phyloP scores from a whole-genome alignment of 176 grass and related monocot species.

The Triticum urartu region DNA sequence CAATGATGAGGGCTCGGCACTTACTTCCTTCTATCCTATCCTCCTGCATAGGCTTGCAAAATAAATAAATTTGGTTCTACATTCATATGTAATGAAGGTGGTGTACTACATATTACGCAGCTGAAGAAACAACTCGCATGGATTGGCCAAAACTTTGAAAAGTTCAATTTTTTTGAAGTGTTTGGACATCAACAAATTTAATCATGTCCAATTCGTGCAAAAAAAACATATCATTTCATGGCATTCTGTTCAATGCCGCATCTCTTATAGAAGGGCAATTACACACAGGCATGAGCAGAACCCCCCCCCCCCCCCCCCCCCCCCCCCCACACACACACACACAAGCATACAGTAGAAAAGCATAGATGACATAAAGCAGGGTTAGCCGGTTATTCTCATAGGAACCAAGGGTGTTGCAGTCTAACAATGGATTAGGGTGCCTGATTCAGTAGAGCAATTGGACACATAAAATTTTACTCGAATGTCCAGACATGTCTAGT shows the following conservation, averaged over 20 bases:
- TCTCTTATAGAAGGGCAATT: neutral
- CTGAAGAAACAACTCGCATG: slow-evolving; percentile 23
- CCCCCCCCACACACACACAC: neutral
- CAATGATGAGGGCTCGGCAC: neutral
- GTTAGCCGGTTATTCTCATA: neutral
- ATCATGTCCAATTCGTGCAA: neutral
- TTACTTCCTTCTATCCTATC: neutral
- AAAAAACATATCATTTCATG: neutral
- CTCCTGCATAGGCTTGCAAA: neutral
- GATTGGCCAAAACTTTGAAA: neutral
- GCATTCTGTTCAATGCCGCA: neutral
- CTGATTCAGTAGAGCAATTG: neutral
- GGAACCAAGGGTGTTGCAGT: too few relatives aligned
- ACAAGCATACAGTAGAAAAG: neutral
- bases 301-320: too few relatives aligned
- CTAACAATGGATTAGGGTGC: neutral
- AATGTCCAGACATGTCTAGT: neutral
- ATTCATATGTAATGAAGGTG: neutral
- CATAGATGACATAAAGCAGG: neutral
- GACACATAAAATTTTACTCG: neutral
- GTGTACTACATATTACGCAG: neutral
- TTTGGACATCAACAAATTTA: neutral
- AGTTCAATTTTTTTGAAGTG: neutral
- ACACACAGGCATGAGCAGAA: neutral
- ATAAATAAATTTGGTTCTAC: neutral